phyloP scores from a whole-genome alignment of 2,329 filamentous ascomycete genomes.

The Diaporthe citrichinensis region DNA sequence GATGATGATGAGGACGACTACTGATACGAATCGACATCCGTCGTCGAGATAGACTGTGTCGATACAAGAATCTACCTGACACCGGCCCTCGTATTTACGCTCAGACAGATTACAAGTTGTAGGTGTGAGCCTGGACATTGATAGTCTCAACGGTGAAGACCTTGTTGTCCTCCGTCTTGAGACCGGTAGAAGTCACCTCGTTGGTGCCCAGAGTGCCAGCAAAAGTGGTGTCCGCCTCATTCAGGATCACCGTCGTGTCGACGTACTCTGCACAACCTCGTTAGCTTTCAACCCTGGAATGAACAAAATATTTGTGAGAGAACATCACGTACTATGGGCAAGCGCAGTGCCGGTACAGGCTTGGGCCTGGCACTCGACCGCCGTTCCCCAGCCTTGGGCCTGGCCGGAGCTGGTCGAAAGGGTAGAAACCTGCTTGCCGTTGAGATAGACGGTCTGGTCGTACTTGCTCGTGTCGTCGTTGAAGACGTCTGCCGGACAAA shows the following conservation, averaged over 20 bases:
- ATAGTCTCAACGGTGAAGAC: constrained; percentile 29
- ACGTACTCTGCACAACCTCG: constrained; percentile 15
- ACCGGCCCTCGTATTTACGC: neutral
- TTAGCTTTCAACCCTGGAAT: neutral
- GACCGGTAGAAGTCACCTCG: constrained; percentile 7
- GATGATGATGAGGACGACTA: neutral
- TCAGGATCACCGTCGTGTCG: constrained; percentile 14
- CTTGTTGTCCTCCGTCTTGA: constrained; percentile 11
- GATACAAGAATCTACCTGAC: neutral
- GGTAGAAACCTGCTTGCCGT: constrained; percentile 19
- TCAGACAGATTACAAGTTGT: neutral
- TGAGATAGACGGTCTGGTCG: constrained; percentile 25
- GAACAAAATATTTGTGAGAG: no score
- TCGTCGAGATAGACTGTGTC: neutral
- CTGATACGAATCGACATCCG: neutral
- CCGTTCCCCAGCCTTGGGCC: constrained; percentile 28
- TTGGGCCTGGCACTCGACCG: constrained; percentile 26
- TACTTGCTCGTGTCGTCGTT: constrained; percentile 29
- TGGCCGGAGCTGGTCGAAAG: constrained; percentile 22
- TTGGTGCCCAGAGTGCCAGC: constrained; percentile 11
- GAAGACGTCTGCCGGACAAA: constrained; percentile 3
- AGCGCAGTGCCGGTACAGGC: constrained; percentile 18
- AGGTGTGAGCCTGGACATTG: constrained; percentile 25
- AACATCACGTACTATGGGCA: constrained; percentile 2
- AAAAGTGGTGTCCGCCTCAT: constrained; percentile 19